phyloP scores from a whole-genome alignment of 345 rosid species.

The Brassica cretica region DNA sequence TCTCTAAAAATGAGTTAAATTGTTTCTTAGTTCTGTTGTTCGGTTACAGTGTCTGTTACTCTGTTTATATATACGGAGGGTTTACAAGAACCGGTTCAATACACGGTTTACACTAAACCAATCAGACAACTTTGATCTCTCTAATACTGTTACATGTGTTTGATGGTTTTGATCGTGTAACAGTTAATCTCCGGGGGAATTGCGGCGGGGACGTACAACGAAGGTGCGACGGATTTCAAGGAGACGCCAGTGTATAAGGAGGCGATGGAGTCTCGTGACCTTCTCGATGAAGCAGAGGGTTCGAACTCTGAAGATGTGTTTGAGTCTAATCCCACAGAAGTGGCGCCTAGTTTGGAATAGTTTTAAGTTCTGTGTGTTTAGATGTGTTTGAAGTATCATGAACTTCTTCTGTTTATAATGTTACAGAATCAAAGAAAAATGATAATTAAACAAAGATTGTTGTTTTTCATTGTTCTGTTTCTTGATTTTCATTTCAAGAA shows the following conservation, averaged over 20 bases:
- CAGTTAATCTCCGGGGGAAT: slow-evolving; percentile 83
- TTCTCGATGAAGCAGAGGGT: slow-evolving; percentile 73
- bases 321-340: slow-evolving; percentile 97
- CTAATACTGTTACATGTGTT: not conserved
- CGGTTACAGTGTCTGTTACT: not conserved
- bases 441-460: slow-evolving; percentile 5
- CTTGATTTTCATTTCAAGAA: slow-evolving; percentile 6
- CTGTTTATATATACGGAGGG: not conserved
- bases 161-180: not conserved
- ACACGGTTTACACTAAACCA: not conserved
- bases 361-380: slow-evolving; percentile 26
- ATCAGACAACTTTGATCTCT: not conserved
- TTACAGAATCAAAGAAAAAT: slow-evolving; percentile 23
- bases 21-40: not conserved
- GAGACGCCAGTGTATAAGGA: slow-evolving; percentile 84
- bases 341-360: slow-evolving; percentile 90
- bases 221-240: slow-evolving; percentile 93
- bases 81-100: not conserved
- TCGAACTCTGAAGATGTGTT: slow-evolving; percentile 80
- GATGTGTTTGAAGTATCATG: slow-evolving; percentile 11
- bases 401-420: slow-evolving; percentile 33
- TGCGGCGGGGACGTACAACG: slow-evolving; percentile 81
- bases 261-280: slow-evolving; percentile 65
- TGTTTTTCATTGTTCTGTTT: slow-evolving; percentile 1
- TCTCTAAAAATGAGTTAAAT: not conserved